A percentile compares a stretch with the other conserved stretches of the same genome.
Evolutionary conservation across 495 filamentous ascomycete species (phyloP).

Genomic region (Thermothielavioides terrestris): DNA sequence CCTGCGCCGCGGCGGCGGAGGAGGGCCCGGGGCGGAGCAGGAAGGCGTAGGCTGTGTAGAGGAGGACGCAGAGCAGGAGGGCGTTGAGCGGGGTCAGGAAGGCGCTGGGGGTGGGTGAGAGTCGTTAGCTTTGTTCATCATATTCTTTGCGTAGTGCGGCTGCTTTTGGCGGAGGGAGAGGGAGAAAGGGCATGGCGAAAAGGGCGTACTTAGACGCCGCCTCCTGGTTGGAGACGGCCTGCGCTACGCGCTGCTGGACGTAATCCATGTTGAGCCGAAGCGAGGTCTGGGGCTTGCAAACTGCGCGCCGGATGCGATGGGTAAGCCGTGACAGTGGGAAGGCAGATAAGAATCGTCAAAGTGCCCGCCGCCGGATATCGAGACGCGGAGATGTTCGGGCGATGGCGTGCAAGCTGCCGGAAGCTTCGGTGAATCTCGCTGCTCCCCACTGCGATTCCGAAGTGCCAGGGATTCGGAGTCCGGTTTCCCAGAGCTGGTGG

Average conservation of each 20-base stretch:
- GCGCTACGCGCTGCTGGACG: slow-evolving; percentile 46
- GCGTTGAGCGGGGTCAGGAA: slow-evolving; percentile 73
- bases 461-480: no score
- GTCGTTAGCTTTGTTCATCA: slow-evolving; percentile 9
- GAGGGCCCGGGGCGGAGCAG: slow-evolving; percentile 49
- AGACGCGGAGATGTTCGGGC: no score
- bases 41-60: slow-evolving; percentile 61
- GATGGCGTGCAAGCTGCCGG: no score
- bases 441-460: no score
- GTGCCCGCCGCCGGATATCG: no score
- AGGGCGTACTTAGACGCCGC: slow-evolving; percentile 10
- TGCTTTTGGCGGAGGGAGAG: slow-evolving; percentile 10
- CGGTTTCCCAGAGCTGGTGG: no score
- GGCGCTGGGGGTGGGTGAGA: slow-evolving; percentile 39
- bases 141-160: no score
- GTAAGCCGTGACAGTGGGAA: no score
- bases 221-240: slow-evolving; percentile 33
- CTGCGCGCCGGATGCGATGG: no score
- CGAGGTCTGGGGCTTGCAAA: no score
- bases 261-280: slow-evolving; percentile 46
- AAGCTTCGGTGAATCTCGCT: no score
- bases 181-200: slow-evolving; percentile 10
- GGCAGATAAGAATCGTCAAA: no score
- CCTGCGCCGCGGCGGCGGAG: slow-evolving; percentile 37
- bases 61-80: slow-evolving; percentile 59